These are phyloP conservation scores for Canavalia ensiformis DNA, from an alignment of 306 rosid genomes.

Conservation along the genomic window DNA sequence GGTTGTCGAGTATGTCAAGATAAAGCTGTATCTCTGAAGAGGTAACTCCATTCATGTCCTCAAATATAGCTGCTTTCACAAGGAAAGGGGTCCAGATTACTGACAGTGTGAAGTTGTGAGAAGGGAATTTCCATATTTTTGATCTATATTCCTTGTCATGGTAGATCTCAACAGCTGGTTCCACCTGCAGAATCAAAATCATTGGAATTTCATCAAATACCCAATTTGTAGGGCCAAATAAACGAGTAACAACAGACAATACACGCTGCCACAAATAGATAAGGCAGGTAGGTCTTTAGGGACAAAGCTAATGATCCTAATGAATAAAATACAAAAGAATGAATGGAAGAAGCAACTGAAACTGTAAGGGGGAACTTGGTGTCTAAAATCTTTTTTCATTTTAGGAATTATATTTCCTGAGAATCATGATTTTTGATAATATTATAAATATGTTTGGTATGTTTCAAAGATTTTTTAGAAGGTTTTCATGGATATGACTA, in stretches of 20 bases:
- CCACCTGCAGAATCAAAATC: conserved; percentile 71
- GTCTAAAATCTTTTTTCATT: too few relatives aligned
- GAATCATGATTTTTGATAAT: too few relatives aligned
- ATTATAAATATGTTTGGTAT: too few relatives aligned
- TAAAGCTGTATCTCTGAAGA: conserved; percentile 74
- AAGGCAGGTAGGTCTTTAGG: conserved; percentile 23
- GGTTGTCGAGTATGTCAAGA: conserved; percentile 66
- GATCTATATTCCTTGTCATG: conserved; percentile 89
- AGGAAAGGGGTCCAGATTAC: conserved; percentile 94
- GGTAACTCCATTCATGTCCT: conserved; percentile 82
- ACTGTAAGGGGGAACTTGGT: not conserved
- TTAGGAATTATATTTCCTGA: too few relatives aligned
- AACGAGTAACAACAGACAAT: conserved; percentile 1
- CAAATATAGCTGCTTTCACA: conserved; percentile 68
- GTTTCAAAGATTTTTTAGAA: too few relatives aligned
- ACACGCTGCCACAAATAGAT: conserved; percentile 35
- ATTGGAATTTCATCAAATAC: conserved; percentile 35
- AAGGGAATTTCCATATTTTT: conserved; percentile 77
- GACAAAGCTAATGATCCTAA: conserved; percentile 31
- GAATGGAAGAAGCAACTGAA: not conserved
- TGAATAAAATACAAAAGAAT: conserved; percentile 2
- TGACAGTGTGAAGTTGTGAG: conserved; percentile 84
- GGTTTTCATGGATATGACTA: too few relatives aligned
- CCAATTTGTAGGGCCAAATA: conserved; percentile 44
- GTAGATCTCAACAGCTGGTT: conserved; percentile 78